Percentiles rank a stretch among this genome's conserved stretches.
Conservation (phyloP, 345 rosid genomes). For the Acer saccharum region DNA sequence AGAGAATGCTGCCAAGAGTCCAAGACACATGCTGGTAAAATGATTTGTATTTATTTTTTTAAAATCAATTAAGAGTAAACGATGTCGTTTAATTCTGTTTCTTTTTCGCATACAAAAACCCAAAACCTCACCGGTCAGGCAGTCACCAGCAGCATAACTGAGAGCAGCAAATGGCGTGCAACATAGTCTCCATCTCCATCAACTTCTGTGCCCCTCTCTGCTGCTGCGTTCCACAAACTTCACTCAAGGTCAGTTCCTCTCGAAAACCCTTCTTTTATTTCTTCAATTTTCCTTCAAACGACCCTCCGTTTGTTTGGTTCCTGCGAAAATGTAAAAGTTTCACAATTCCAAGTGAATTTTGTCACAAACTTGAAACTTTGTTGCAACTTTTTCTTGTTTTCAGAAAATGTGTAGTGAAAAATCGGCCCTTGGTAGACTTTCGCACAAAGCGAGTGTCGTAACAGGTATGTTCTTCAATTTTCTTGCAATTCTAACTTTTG, state of each 20-base stretch:
- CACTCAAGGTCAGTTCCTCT: conserved; percentile 24
- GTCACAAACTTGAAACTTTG: background rate
- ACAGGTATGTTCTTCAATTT: conserved; percentile 11
- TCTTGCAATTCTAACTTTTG: background rate
- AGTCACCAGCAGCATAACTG: background rate
- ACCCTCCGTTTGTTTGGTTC: background rate
- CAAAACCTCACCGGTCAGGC: background rate
- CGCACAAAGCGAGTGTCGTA: background rate
- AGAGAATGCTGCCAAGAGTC: too few relatives aligned
- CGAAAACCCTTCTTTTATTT: background rate
- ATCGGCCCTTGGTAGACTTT: background rate
- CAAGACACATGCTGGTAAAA: too few relatives aligned
- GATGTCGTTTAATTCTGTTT: background rate
- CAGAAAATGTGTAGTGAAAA: background rate
- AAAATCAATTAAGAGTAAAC: background rate
- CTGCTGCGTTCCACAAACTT: background rate
- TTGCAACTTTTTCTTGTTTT: background rate
- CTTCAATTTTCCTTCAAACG: background rate
- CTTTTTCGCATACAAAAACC: background rate
- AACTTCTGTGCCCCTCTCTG: conserved; percentile 20
- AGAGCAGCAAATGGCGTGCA: conserved; percentile 30
- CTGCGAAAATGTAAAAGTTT: background rate
- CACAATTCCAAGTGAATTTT: background rate
- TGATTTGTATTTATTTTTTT: background rate
- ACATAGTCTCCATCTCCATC: conserved; percentile 13